Conservation (phyloP, 305 asterid species). For the Fraxinus latifolia region DNA sequence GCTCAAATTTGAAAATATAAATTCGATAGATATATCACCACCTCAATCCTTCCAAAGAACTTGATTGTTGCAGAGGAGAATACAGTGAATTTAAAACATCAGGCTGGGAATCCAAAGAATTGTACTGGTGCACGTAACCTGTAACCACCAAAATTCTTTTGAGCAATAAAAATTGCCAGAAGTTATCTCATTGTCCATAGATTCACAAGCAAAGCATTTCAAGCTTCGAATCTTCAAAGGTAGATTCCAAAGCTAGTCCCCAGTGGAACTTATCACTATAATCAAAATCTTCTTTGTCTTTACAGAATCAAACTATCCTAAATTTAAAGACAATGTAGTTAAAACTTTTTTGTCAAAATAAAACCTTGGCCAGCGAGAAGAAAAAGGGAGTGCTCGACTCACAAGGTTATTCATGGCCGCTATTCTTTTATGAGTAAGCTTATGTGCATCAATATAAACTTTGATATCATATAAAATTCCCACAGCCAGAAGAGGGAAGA, state of each 20-base stretch:
- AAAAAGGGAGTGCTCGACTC: neutral
- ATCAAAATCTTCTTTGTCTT: conserved; percentile 6
- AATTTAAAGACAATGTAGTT: conserved; percentile 3
- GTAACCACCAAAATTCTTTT: conserved; percentile 35
- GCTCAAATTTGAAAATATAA: conserved; percentile 11
- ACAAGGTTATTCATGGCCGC: conserved; percentile 12
- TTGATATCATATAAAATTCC: conserved; percentile 1
- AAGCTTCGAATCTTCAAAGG: conserved; percentile 16
- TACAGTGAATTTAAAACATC: conserved; percentile 90
- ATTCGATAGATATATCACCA: conserved; percentile 30
- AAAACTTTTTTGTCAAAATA: neutral
- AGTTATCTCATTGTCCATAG: neutral
- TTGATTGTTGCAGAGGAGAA: conserved; percentile 91
- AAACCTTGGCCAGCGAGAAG: neutral
- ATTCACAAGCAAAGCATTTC: conserved; percentile 14
- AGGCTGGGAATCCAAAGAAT: conserved; percentile 88
- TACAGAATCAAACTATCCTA: conserved; percentile 1
- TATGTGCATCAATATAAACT: conserved; percentile 14
- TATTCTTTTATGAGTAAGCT: neutral
- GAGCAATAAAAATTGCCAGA: conserved; percentile 20
- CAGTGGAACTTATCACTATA: neutral
- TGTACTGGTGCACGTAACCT: conserved; percentile 93
- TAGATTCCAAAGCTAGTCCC: conserved; percentile 14
- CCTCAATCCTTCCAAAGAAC: conserved; percentile 88
- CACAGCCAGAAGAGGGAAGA: conserved; percentile 16